phyloP scores from a whole-genome alignment of 1,284 basidiomycete species.

The Leccinum pachyderme region DNA sequence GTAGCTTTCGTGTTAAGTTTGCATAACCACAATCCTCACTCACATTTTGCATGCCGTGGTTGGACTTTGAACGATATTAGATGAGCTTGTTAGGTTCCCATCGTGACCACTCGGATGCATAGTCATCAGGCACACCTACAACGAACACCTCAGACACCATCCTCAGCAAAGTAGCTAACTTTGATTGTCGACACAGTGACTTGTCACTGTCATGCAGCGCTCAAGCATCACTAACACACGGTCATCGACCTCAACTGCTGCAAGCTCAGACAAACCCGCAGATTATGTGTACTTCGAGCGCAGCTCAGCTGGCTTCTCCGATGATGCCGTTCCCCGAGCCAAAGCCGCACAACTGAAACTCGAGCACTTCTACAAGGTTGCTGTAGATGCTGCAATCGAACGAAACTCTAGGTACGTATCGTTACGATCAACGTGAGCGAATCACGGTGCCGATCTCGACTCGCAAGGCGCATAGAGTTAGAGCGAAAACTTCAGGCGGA shows the following conservation, averaged over 20 bases:
- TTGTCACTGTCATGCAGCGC: conserved; percentile 24
- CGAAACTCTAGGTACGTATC: conserved; percentile 72
- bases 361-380: conserved; percentile 90
- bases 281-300: conserved; percentile 88
- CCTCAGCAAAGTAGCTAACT: not conserved
- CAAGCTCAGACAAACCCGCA: conserved; percentile 32
- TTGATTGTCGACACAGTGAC: not conserved
- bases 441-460: conserved; percentile 4
- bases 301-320: conserved; percentile 66
- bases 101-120: conserved; percentile 16
- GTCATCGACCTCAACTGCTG: conserved; percentile 24
- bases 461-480: conserved; percentile 73
- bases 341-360: conserved; percentile 89
- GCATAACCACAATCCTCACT: conserved; percentile 5
- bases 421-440: not conserved
- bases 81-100: conserved; percentile 11
- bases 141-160: not conserved
- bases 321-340: conserved; percentile 75
- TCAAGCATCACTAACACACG: conserved; percentile 30
- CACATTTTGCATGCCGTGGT: not conserved
- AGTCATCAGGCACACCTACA: not conserved
- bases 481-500: conserved; percentile 76
- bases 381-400: conserved; percentile 89
- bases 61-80: not conserved
- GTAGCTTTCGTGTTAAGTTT: conserved; percentile 3